Conservation (phyloP, 2,329 filamentous ascomycete species). For the Colletotrichum sp. region DNA sequence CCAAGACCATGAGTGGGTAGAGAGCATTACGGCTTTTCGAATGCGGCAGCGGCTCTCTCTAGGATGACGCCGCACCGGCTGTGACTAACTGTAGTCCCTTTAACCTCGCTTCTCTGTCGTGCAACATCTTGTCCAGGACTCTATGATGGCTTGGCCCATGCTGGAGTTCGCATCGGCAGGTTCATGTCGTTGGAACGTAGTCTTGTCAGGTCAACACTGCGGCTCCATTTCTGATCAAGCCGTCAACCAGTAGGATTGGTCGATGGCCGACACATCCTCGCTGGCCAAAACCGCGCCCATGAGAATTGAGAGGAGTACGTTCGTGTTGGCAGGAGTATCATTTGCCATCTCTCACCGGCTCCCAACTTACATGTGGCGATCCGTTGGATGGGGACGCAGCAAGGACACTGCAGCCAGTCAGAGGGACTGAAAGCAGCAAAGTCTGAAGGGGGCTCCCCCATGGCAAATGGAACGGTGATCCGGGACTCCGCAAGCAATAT, state of each 20-base stretch:
- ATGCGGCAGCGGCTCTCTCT: neutral
- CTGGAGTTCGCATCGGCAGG: neutral
- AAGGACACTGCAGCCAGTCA: neutral
- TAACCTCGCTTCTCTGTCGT: neutral
- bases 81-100: neutral
- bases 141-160: neutral
- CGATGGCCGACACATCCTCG: slow-evolving; percentile 1
- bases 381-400: neutral
- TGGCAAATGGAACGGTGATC: slow-evolving; percentile 4
- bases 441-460: neutral
- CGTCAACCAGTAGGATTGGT: neutral
- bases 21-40: neutral
- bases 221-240: neutral
- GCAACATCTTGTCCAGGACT: neutral
- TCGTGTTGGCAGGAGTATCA: slow-evolving; percentile 12
- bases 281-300: neutral
- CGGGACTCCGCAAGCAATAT: slow-evolving; percentile 20
- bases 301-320: neutral
- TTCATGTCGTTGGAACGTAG: neutral
- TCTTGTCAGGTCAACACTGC: neutral
- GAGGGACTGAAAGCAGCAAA: slow-evolving; percentile 13
- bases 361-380: slow-evolving; percentile 4
- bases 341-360: neutral
- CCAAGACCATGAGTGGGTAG: neutral
- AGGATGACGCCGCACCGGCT: neutral